Percentiles rank a stretch among this genome's conserved stretches.
phyloP scores from a whole-genome alignment of 495 filamentous ascomycete genomes.

The Diplogelasinospora grovesii region DNA sequence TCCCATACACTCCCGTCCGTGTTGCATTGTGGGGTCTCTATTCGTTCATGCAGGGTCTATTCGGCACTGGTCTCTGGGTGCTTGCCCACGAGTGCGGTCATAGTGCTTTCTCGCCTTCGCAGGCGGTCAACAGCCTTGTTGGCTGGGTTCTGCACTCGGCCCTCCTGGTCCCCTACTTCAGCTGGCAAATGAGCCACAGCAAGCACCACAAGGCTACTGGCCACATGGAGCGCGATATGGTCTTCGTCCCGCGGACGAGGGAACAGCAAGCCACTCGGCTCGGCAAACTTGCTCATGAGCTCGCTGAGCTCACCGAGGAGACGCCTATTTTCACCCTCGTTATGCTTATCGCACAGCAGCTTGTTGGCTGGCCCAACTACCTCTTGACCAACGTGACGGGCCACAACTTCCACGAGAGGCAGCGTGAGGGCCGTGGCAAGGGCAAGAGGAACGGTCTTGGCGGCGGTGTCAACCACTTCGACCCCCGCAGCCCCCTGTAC shows the following conservation, averaged over 20 bases:
- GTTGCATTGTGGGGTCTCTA: slow-evolving; percentile 60
- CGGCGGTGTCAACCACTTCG: slow-evolving; percentile 89
- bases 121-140: slow-evolving; percentile 74
- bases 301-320: slow-evolving; percentile 87
- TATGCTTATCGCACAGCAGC: slow-evolving; percentile 72
- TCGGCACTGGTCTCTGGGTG: slow-evolving; percentile 77
- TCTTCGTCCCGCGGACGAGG: slow-evolving; percentile 85
- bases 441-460: slow-evolving; percentile 82
- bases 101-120: slow-evolving; percentile 76
- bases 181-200: slow-evolving; percentile 88
- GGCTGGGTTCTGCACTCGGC: slow-evolving; percentile 80
- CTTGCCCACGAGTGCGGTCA: slow-evolving; percentile 86
- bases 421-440: slow-evolving; percentile 75
- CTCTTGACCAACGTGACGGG: slow-evolving; percentile 83
- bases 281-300: slow-evolving; percentile 66
- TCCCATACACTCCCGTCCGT: slow-evolving; percentile 52
- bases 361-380: slow-evolving; percentile 87
- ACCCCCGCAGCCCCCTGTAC: slow-evolving; percentile 79
- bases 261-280: slow-evolving; percentile 64
- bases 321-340: slow-evolving; percentile 76
- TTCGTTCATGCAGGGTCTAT: slow-evolving; percentile 66
- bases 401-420: slow-evolving; percentile 83
- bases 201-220: slow-evolving; percentile 97
- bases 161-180: slow-evolving; percentile 82
- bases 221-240: slow-evolving; percentile 94